Evolutionary conservation across 495 filamentous ascomycete genomes (phyloP), one percentile per base, ranked within the genome.

Genomic region (Talaromyces trachyspermus): DNA sequence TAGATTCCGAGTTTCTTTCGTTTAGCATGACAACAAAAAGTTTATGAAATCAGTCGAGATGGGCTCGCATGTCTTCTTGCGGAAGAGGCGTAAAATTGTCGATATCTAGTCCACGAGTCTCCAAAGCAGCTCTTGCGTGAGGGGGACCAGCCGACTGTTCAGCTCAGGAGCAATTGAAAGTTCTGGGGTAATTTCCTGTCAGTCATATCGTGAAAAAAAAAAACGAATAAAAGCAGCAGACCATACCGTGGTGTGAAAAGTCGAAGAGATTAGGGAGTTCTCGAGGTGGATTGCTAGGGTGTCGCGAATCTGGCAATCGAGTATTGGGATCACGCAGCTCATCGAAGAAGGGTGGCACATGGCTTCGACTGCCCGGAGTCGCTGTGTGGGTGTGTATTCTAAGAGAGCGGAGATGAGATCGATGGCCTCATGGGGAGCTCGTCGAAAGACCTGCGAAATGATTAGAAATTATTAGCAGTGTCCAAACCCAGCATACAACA

Each of bases 321-420:
- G 90, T 96, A 56, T 69, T 79, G 5, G 88, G 88, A 54, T 95
- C 89, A 46, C 92, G 77, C 36, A 98, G 77, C 66, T 98, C 94
- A 60, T 98, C 92, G 56, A 98, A 98, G 77, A 98, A 98, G 94
- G 87, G 57, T 98, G 94, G 52, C 91, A 88, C 89, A 98, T 95
- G 10, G 92, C 92, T 55, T 98, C 88, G 33, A 98, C 81, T 8
- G 92, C 90, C 3, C 88, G 89, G 24, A 97, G 78, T 48, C 92
- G 86, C 68, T 95, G 87, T 5, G 94, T 96, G 11, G 92, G 92
- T 0, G 92, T 98, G 62, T 98, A 98, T 71, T 98, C 92, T 18
- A 98, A 75, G 38, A 98, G 72, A 35, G 83, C 81, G 14, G 90
- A 91, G 64, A 98, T 98, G 50, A 98, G 71, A 58, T 97, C 92